Evolutionary conservation across 2,329 filamentous ascomycete species (phyloP), one percentile per base, ranked within the genome.

Genomic region (Plenodomus biglobosus): DNA sequence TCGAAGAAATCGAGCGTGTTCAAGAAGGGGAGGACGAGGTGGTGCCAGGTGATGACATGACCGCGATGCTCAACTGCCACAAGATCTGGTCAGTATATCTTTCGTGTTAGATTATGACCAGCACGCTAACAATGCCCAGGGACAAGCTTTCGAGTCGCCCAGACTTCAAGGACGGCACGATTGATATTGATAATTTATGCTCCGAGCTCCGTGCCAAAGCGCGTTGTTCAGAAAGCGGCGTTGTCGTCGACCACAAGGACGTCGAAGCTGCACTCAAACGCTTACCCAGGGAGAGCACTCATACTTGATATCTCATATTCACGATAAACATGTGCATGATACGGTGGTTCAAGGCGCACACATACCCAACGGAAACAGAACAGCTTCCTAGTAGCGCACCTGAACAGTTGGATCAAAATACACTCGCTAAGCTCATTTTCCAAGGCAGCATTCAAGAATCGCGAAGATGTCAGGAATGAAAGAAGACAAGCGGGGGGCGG

Each of bases 151-250:
- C 95, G 75, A 84, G 82, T 30, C 95, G 91, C 71, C 86, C 90
- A 51, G 91, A 88, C 69, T 94, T 95, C 61, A 88, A 92, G 67
- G 88, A 84, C 48, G 92, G 92, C 61, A 92, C 95, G 61, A 90
- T 97, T 57, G 94, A 99, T 59, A 87, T 99, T 40, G 94, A 99
- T 67, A 85, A 87, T 27, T 81, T 99, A 19, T 99, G 94, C 75
- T 88, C 87, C 3, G 92, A 99, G 69, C 83, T 99, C 13, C 89
- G 92, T 56, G 89, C 92, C 70, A 99, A 99, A 76, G 94, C 94
- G 48, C 94, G 92, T 68, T 99, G 94, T 72, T 95, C 91, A 0
- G 89, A 95, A 59, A 87, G 81, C 16, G 92, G 94, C 15, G 90
- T 95, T 11, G 90, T 96, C 16, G 88, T 99, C 19, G 87, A 91